Evolutionary conservation across 805 yeast genomes (phyloP).

Genomic region (Hanseniaspora osmophila): DNA sequence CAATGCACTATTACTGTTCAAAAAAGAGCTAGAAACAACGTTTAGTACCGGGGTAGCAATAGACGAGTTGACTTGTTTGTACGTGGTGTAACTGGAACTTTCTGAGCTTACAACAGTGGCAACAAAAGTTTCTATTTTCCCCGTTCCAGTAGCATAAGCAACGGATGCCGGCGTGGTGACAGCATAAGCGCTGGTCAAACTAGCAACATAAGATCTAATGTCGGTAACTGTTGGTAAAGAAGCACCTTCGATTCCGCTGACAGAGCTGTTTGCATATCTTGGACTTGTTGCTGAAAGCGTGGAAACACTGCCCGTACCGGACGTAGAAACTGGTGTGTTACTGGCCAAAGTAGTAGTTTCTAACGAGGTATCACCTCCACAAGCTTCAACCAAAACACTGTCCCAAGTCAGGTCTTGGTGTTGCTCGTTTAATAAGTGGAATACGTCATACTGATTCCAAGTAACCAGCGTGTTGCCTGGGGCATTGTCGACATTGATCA

Average conservation of each 20-base stretch:
- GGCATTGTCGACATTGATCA: slow-evolving; percentile 10
- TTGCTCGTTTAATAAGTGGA: slow-evolving; percentile 10
- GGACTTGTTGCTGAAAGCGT: background rate
- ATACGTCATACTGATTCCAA: slow-evolving; percentile 15
- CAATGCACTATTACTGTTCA: too few relatives aligned
- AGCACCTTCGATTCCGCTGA: too few relatives aligned
- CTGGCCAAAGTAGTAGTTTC: slow-evolving; percentile 1
- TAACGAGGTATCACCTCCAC: slow-evolving; percentile 4
- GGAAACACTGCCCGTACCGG: background rate
- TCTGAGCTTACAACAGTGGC: background rate
- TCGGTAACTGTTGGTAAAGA: too few relatives aligned
- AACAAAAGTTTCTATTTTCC: slow-evolving; percentile 3
- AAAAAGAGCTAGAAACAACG: too few relatives aligned
- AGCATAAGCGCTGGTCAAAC: background rate
- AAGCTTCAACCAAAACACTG: slow-evolving; percentile 11
- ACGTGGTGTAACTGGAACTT: slow-evolving; percentile 2
- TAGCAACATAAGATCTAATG: too few relatives aligned
- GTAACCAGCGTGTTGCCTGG: slow-evolving; percentile 11
- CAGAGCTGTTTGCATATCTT: too few relatives aligned
- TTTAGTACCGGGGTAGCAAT: too few relatives aligned
- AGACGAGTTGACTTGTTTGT: background rate
- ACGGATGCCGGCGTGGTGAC: background rate
- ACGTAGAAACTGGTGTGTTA: background rate
- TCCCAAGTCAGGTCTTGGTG: slow-evolving; percentile 10
- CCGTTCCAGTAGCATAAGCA: background rate